Conservation (phyloP, 139 green algal genomes). For the Medakamo hakoo region DNA sequence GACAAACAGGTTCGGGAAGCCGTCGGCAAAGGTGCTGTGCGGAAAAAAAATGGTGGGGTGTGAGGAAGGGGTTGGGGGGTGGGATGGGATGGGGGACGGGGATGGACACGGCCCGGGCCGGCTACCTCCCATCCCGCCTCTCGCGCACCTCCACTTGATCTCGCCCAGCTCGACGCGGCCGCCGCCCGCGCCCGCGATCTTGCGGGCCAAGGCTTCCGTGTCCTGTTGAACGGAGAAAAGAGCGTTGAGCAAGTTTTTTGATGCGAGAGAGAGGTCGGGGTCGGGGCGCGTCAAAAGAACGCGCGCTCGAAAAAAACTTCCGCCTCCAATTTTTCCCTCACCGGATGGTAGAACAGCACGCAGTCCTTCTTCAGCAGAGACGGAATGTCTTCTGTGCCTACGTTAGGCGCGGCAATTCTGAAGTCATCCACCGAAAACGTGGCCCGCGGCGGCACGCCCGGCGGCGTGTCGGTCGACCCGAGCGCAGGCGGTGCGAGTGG, state of each 20-base stretch:
- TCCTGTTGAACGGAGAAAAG: too few relatives aligned
- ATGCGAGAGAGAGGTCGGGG: too few relatives aligned
- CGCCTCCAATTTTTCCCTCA: neutral
- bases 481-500: too few relatives aligned
- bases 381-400: conserved; percentile 18
- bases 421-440: conserved; percentile 17
- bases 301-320: too few relatives aligned
- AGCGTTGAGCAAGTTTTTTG: too few relatives aligned
- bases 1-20: conserved; percentile 98
- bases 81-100: neutral
- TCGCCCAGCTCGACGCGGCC: conserved; percentile 55
- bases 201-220: conserved; percentile 51
- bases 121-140: neutral
- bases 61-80: neutral
- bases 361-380: conserved; percentile 51
- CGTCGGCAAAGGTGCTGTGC: conserved; percentile 75
- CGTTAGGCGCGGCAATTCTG: conserved; percentile 36
- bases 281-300: neutral
- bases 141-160: conserved; percentile 65
- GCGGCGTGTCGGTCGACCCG: neutral
- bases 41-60: neutral
- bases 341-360: conserved; percentile 78
- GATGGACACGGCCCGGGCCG: neutral
- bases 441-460: too few relatives aligned
- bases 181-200: conserved; percentile 41